These are phyloP conservation scores for Geotrichum reessii DNA, from an alignment of 1,139 yeast genomes.

Conservation along the genomic window DNA sequence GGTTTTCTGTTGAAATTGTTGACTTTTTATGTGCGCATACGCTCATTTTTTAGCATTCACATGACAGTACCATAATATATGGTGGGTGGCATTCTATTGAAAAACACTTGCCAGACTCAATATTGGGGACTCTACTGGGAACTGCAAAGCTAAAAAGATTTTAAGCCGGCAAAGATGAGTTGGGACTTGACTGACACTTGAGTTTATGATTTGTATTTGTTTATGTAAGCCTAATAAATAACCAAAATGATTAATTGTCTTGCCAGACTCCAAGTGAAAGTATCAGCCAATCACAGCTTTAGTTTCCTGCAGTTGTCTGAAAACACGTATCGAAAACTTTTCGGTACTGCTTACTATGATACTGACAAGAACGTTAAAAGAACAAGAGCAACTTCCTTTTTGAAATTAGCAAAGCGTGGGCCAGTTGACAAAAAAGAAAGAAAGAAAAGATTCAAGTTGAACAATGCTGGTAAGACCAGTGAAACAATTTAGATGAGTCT, in stretches of 20 bases:
- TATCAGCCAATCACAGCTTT: not conserved
- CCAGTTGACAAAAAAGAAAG: not conserved
- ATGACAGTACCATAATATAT: not conserved
- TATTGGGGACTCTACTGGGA: too few relatives aligned
- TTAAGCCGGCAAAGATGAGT: too few relatives aligned
- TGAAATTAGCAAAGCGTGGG: not conserved
- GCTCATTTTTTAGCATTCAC: not conserved
- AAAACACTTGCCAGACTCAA: not conserved
- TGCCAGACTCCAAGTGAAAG: not conserved
- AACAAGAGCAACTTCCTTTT: not conserved
- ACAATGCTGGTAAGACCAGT: not conserved
- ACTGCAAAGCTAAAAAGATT: too few relatives aligned
- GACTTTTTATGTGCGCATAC: not conserved
- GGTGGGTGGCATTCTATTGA: not conserved
- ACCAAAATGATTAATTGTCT: too few relatives aligned
- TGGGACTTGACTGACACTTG: too few relatives aligned
- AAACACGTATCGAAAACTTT: not conserved
- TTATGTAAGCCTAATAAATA: too few relatives aligned
- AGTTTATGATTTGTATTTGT: too few relatives aligned
- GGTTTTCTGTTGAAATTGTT: not conserved
- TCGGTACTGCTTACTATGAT: not conserved
- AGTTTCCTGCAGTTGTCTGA: not conserved
- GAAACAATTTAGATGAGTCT: not conserved
- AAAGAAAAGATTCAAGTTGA: not conserved
- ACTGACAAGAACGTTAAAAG: not conserved